A percentile compares a stretch with the other conserved stretches of the same genome.
phyloP scores from a whole-genome alignment of 2,329 filamentous ascomycete genomes.

The Neopestalotiopsis clavispora region DNA sequence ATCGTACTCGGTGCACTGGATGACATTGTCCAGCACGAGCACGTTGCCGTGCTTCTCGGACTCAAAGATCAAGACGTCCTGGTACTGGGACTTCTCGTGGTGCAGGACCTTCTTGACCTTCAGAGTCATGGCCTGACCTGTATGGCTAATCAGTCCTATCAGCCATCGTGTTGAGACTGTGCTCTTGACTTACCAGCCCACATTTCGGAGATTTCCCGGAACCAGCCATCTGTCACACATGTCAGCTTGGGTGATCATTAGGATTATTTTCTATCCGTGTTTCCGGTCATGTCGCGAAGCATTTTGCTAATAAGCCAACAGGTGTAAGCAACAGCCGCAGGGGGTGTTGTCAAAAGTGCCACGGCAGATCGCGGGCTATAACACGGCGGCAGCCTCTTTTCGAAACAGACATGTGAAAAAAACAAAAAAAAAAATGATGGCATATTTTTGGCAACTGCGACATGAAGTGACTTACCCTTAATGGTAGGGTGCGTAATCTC shows the following conservation, averaged over 20 bases:
- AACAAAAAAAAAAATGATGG: not conserved
- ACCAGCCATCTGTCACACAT: conserved; percentile 86
- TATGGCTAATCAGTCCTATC: conserved; percentile 15
- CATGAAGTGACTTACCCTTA: conserved; percentile 51
- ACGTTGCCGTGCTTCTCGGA: conserved; percentile 96
- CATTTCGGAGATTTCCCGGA: conserved; percentile 98
- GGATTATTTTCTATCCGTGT: not conserved
- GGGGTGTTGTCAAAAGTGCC: not conserved
- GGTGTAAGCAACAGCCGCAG: not conserved
- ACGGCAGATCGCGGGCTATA: not conserved
- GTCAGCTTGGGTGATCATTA: conserved; percentile 4
- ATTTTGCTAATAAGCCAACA: not conserved
- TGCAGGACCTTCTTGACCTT: conserved; percentile 97
- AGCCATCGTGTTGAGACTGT: conserved; percentile 8
- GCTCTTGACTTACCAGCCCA: conserved; percentile 71
- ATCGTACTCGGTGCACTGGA: conserved; percentile 97
- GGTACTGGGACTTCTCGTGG: conserved; percentile 99
- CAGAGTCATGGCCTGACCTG: conserved; percentile 96
- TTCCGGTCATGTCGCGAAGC: not conserved
- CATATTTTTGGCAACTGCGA: conserved; percentile 11
- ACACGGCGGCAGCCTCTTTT: not conserved
- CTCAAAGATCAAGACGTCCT: conserved; percentile 99
- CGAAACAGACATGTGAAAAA: conserved; percentile 2
- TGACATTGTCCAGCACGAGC: conserved; percentile 97
- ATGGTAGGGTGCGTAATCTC: conserved; percentile 63